Evolutionary conservation across 805 yeast species (phyloP).

Genomic region (Metschnikowia noctiluminum): DNA sequence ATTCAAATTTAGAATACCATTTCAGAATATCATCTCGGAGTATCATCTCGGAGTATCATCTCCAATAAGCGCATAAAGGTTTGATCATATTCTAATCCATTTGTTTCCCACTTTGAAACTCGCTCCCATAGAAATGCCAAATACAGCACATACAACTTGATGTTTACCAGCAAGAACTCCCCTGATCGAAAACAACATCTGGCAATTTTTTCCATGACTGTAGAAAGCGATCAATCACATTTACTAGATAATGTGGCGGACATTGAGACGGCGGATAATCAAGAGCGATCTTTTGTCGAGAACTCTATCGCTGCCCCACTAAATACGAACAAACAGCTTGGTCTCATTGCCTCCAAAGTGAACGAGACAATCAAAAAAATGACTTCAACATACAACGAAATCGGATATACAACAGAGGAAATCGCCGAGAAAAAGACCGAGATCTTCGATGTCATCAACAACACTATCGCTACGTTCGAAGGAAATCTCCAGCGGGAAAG

Average conservation of each 20-base stretch:
- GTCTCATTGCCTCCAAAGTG: constrained; percentile 32
- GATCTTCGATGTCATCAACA: constrained; percentile 48
- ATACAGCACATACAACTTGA: not conserved
- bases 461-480: constrained; percentile 37
- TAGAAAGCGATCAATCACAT: not conserved
- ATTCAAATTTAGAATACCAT: too few relatives aligned
- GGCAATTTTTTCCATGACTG: not conserved
- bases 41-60: too few relatives aligned
- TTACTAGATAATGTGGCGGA: not conserved
- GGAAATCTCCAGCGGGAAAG: constrained; percentile 27
- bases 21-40: too few relatives aligned
- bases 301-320: not conserved
- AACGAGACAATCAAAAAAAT: constrained; percentile 39
- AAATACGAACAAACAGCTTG: constrained; percentile 22
- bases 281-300: not conserved
- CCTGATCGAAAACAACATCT: not conserved
- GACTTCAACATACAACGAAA: constrained; percentile 46
- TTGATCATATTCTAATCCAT: too few relatives aligned
- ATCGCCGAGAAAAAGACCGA: constrained; percentile 46
- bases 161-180: not conserved
- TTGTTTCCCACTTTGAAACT: not conserved
- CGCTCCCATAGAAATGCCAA: not conserved
- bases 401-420: constrained; percentile 54
- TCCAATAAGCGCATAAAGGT: too few relatives aligned
- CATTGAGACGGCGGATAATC: not conserved